These are phyloP conservation scores for Candida golubevii DNA, from an alignment of 805 yeast genomes.

Conservation along the genomic window DNA sequence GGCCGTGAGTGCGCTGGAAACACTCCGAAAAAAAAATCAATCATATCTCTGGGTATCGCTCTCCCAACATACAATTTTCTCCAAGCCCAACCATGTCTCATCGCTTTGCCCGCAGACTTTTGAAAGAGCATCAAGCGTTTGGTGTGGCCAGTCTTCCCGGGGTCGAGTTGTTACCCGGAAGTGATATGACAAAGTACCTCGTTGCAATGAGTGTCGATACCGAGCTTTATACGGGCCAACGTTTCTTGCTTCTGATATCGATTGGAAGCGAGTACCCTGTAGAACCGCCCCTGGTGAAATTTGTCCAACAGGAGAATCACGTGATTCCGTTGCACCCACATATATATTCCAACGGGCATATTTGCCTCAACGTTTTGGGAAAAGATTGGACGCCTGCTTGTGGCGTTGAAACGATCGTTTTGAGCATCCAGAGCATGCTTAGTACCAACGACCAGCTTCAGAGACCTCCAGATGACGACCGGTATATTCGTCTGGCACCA, in stretches of 20 bases:
- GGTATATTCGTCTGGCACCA: slow-evolving; percentile 52
- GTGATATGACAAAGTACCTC: slow-evolving; percentile 9
- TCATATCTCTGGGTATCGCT: no score
- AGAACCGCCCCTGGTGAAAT: slow-evolving; percentile 16
- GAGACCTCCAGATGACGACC: slow-evolving; percentile 55
- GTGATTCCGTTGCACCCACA: slow-evolving; percentile 71
- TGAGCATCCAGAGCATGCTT: slow-evolving; percentile 66
- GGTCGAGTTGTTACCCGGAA: slow-evolving; percentile 8
- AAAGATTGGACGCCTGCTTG: slow-evolving; percentile 67
- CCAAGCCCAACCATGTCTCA: slow-evolving; percentile 9
- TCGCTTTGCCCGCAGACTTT: slow-evolving; percentile 14
- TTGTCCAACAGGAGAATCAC: slow-evolving; percentile 1
- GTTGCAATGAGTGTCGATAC: slow-evolving; percentile 9
- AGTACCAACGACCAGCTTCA: slow-evolving; percentile 42
- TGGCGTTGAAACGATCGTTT: slow-evolving; percentile 41
- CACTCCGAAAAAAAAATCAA: no score
- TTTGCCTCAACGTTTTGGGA: slow-evolving; percentile 65
- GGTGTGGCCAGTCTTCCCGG: slow-evolving; percentile 6
- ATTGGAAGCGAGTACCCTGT: slow-evolving; percentile 15
- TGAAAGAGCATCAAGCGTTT: slow-evolving; percentile 13
- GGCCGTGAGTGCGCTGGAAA: no score
- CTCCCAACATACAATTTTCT: no score
- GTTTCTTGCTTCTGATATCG: slow-evolving; percentile 6
- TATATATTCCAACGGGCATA: slow-evolving; percentile 71
- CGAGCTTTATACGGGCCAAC: slow-evolving; percentile 9